phyloP scores from a whole-genome alignment of 768 basidiomycete species.

The Clavulina sp. region DNA sequence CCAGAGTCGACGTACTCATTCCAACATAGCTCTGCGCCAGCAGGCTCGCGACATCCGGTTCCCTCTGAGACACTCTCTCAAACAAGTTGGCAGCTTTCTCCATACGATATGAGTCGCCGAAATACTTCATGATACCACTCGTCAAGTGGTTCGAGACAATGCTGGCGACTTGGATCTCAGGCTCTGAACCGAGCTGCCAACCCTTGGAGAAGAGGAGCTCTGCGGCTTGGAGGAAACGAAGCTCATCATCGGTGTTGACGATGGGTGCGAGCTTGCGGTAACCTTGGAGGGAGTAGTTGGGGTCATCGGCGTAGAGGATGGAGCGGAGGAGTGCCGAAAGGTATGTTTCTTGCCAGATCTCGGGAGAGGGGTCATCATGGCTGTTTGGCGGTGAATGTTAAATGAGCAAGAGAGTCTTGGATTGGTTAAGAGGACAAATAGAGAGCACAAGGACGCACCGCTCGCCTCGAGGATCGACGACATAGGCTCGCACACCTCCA shows the following conservation, averaged over 20 bases:
- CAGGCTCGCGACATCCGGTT: constrained; percentile 78
- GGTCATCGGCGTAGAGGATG: constrained; percentile 91
- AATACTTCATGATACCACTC: constrained; percentile 90
- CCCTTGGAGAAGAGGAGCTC: constrained; percentile 83
- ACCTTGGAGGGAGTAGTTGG: constrained; percentile 76
- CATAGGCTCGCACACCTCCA: constrained; percentile 88
- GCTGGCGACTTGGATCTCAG: constrained; percentile 96
- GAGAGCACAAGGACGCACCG: constrained; percentile 34
- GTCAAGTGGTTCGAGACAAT: constrained; percentile 93
- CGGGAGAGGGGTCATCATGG: constrained; percentile 72
- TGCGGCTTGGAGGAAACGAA: constrained; percentile 77
- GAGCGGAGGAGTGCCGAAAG: constrained; percentile 82
- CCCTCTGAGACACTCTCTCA: constrained; percentile 69
- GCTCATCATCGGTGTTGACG: constrained; percentile 70
- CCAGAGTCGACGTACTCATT: constrained; percentile 56
- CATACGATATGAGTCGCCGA: constrained; percentile 76
- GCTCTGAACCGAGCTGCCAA: constrained; percentile 97
- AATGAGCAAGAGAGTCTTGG: not conserved
- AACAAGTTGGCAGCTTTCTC: constrained; percentile 85
- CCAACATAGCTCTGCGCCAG: constrained; percentile 85
- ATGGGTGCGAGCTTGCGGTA: constrained; percentile 95
- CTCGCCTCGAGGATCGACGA: constrained; percentile 86
- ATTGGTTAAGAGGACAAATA: not conserved
- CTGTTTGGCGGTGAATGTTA: too few relatives aligned
- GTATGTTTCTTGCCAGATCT: constrained; percentile 96